Conservation (phyloP, 2,329 filamentous ascomycete species). For the Scorias spongiosa region DNA sequence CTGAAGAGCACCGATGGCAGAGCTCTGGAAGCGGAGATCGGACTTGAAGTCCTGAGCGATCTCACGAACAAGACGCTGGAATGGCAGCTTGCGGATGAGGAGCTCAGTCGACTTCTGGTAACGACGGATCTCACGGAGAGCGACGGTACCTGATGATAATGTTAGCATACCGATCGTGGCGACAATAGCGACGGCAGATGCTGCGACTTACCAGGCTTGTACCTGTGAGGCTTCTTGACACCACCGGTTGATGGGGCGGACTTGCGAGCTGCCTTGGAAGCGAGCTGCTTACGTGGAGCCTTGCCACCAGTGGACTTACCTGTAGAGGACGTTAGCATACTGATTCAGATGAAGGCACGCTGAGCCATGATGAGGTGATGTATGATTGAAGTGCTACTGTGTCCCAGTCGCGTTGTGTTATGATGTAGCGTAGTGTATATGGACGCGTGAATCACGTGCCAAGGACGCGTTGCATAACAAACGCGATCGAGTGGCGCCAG, state of each 20-base stretch:
- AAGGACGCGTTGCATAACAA: constrained; percentile 2
- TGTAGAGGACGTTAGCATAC: constrained; percentile 23
- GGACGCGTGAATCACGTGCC: constrained; percentile 9
- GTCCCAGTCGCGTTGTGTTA: constrained; percentile 5
- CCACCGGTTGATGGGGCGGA: constrained; percentile 83
- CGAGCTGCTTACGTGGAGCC: constrained; percentile 83
- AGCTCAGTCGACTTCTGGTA: constrained; percentile 86
- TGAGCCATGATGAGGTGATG: constrained; percentile 3
- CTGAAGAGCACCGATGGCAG: constrained; percentile 83
- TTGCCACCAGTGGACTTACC: constrained; percentile 64
- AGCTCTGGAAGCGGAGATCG: constrained; percentile 88
- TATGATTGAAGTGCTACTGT: constrained; percentile 4
- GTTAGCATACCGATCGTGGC: constrained; percentile 7
- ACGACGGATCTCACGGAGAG: constrained; percentile 77
- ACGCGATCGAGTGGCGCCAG: constrained; percentile 7
- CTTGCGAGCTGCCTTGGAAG: constrained; percentile 98
- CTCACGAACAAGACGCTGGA: constrained; percentile 65
- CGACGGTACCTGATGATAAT: constrained; percentile 51
- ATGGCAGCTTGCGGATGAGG: constrained; percentile 64
- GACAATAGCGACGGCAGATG: constrained; percentile 4
- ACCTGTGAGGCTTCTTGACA: constrained; percentile 42
- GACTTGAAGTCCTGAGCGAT: constrained; percentile 50
- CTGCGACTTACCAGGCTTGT: constrained; percentile 32
- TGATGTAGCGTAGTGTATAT: constrained; percentile 1
- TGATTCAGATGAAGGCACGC: constrained; percentile 4